These are phyloP conservation scores for Epichloe sp. DNA, from an alignment of 2,329 filamentous ascomycete genomes.

Conservation along the genomic window DNA sequence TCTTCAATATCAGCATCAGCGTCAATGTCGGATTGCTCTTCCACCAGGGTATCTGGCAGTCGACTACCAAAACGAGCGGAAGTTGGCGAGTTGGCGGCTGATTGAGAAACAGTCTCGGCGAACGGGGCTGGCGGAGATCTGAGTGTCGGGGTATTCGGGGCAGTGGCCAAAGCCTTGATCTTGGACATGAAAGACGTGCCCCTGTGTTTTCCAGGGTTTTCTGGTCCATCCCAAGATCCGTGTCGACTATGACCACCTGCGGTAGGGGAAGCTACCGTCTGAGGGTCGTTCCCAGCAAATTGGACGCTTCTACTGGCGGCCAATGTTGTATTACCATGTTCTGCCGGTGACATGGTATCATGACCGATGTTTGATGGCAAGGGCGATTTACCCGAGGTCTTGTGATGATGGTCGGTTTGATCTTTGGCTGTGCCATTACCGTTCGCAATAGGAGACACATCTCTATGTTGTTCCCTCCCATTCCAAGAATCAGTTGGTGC, in stretches of 20 bases:
- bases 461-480: conserved; percentile 6
- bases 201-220: conserved; percentile 42
- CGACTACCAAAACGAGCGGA: conserved; percentile 29
- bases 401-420: neutral
- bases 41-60: conserved; percentile 40
- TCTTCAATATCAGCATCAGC: conserved; percentile 28
- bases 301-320: conserved; percentile 51
- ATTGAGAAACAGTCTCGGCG: conserved; percentile 24
- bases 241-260: conserved; percentile 41
- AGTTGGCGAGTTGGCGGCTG: conserved; percentile 35
- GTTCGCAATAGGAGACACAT: conserved; percentile 3
- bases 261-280: conserved; percentile 28
- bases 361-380: neutral
- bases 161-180: conserved; percentile 57
- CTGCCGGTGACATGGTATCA: neutral
- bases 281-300: conserved; percentile 47
- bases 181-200: conserved; percentile 63
- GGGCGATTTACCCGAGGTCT: neutral
- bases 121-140: conserved; percentile 21
- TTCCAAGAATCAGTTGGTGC: conserved; percentile 10
- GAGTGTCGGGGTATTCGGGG: conserved; percentile 34
- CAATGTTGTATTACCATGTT: conserved; percentile 1
- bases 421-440: neutral
- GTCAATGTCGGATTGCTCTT: conserved; percentile 35
- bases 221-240: conserved; percentile 55